Conservation (phyloP, 1,284 basidiomycete species). For the Fomitopsis pinicola region DNA sequence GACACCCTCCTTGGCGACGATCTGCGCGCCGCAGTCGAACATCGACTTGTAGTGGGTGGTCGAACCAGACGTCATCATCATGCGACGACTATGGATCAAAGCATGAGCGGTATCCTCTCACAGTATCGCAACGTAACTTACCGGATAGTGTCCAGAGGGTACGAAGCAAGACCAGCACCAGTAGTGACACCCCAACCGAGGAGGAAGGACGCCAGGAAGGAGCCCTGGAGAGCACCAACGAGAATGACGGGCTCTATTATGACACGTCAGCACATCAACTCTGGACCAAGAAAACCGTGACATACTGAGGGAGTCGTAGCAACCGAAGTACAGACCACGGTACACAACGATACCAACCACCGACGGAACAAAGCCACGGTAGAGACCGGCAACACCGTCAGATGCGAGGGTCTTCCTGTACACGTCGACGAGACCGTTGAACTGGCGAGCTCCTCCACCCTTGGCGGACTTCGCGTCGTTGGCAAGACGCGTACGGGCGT, state of each 20-base stretch:
- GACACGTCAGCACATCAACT: conserved; percentile 12
- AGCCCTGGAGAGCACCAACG: conserved; percentile 83
- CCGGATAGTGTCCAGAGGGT: conserved; percentile 93
- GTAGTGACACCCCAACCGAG: conserved; percentile 95
- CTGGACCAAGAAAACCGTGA: conserved; percentile 13
- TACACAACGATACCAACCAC: conserved; percentile 96
- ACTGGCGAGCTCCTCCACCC: conserved; percentile 88
- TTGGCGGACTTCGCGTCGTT: conserved; percentile 95
- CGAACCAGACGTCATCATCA: conserved; percentile 93
- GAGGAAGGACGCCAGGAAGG: conserved; percentile 87
- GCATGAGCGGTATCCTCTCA: conserved; percentile 8
- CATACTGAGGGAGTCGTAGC: conserved; percentile 89
- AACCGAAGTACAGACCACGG: conserved; percentile 95
- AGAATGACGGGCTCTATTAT: conserved; percentile 85
- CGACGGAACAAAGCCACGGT: conserved; percentile 94
- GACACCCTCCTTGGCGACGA: conserved; percentile 86
- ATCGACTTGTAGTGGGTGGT: conserved; percentile 88
- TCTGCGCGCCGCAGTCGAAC: conserved; percentile 83
- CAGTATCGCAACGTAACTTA: conserved; percentile 31
- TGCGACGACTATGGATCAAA: conserved; percentile 68
- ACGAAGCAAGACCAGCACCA: conserved; percentile 93
- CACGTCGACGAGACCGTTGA: conserved; percentile 93
- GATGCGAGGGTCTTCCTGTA: conserved; percentile 91
- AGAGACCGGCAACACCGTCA: conserved; percentile 87
- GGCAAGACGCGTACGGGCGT: conserved; percentile 96